Conservation (phyloP, 768 basidiomycete genomes). For the Jaapia argillacea region DNA sequence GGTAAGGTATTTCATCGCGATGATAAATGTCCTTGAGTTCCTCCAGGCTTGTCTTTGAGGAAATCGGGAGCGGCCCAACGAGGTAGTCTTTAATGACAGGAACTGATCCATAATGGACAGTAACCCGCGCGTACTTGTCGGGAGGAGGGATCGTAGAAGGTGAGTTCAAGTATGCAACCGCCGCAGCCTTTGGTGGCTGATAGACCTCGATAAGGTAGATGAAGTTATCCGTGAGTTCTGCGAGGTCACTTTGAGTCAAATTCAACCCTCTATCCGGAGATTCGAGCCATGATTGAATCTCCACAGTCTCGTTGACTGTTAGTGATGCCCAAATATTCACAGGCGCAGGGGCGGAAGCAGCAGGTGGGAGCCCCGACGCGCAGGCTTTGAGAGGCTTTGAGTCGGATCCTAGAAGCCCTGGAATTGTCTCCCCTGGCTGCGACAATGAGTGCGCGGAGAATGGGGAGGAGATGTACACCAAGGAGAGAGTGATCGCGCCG, state of each 20-base stretch:
- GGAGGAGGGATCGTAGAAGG: slow-evolving; percentile 20
- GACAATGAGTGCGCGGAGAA: neutral
- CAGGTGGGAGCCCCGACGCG: slow-evolving; percentile 16
- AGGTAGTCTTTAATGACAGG: slow-evolving; percentile 45
- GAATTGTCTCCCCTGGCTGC: neutral
- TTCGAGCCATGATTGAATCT: slow-evolving; percentile 36
- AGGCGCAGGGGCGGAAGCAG: slow-evolving; percentile 30
- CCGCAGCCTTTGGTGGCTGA: slow-evolving; percentile 37
- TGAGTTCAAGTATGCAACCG: slow-evolving; percentile 34
- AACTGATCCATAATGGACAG: slow-evolving; percentile 37
- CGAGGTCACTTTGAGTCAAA: slow-evolving; percentile 27
- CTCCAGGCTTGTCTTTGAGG: slow-evolving; percentile 26
- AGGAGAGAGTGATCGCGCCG: slow-evolving; percentile 6
- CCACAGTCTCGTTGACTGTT: slow-evolving; percentile 29
- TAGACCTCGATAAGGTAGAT: slow-evolving; percentile 40
- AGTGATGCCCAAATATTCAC: slow-evolving; percentile 46
- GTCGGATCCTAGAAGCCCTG: neutral
- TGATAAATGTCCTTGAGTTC: slow-evolving; percentile 42
- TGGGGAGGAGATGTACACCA: slow-evolving; percentile 7
- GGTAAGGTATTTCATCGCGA: slow-evolving; percentile 40
- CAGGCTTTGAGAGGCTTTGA: slow-evolving; percentile 24
- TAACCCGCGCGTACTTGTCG: slow-evolving; percentile 34
- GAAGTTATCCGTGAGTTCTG: slow-evolving; percentile 35
- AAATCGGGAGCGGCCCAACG: slow-evolving; percentile 47
- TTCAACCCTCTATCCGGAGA: slow-evolving; percentile 33